Conservation (phyloP, 257 asterid species). For the Catharanthus roseus region DNA sequence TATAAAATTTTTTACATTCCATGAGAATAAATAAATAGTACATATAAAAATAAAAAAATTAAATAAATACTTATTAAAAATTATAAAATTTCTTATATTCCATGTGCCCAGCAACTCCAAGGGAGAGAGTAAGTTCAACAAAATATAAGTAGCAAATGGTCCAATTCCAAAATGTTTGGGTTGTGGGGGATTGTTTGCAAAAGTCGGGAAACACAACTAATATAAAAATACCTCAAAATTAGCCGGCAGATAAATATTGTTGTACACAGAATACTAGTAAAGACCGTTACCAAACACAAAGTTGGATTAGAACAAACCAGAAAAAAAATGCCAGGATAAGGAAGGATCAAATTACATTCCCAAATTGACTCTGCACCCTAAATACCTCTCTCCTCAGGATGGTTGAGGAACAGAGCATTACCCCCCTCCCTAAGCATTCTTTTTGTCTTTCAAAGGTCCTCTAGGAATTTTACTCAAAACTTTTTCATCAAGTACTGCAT, state of each 20-base stretch:
- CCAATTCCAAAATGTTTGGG: neutral
- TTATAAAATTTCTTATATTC: too few species aligned
- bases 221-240: neutral
- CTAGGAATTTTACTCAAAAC: conserved; percentile 69
- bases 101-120: neutral
- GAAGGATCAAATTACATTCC: neutral
- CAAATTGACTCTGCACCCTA: neutral
- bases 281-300: neutral
- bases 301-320: neutral
- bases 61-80: too few species aligned
- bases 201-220: neutral
- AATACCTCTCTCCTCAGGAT: neutral
- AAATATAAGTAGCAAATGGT: neutral
- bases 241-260: neutral
- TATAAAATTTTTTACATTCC: too few species aligned
- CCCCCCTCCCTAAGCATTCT: conserved; percentile 42
- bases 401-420: too few species aligned
- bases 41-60: too few species aligned
- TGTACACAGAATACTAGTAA: neutral
- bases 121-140: neutral
- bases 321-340: neutral
- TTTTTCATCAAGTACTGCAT: conserved; percentile 61
- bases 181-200: too few species aligned
- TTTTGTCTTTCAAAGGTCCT: conserved; percentile 60
- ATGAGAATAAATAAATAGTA: too few species aligned